phyloP scores from a whole-genome alignment of 2,329 filamentous ascomycete species.

The Apiospora saccharicola region DNA sequence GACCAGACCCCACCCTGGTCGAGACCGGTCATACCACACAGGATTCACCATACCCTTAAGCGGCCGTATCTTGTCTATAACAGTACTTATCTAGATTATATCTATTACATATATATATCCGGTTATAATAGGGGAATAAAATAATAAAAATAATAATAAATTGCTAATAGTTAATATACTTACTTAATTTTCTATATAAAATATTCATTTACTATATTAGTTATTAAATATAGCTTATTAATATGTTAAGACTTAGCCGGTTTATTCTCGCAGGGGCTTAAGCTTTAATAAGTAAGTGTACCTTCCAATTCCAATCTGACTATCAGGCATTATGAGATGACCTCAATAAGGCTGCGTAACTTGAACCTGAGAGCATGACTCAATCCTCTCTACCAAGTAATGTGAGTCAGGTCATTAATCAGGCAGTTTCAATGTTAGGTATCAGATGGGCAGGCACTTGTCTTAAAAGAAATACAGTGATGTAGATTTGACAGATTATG shows the following conservation, averaged over 20 bases:
- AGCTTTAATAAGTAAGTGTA: not conserved
- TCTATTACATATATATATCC: too few relatives aligned
- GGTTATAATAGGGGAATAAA: too few relatives aligned
- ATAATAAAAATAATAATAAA: too few relatives aligned
- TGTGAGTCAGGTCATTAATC: not conserved
- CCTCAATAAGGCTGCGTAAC: not conserved
- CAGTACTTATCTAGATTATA: too few relatives aligned
- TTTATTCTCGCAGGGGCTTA: too few relatives aligned
- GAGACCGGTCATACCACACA: conserved; percentile 5
- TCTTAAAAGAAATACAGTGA: not conserved
- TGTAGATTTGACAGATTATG: too few relatives aligned
- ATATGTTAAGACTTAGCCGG: too few relatives aligned
- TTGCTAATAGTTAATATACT: too few relatives aligned
- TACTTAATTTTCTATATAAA: too few relatives aligned
- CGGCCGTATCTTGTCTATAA: too few relatives aligned
- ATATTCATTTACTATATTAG: too few relatives aligned
- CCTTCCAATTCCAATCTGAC: not conserved
- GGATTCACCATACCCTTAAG: not conserved
- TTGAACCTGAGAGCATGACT: not conserved
- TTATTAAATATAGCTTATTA: too few relatives aligned
- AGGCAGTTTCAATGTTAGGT: not conserved
- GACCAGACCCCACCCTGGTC: conserved; percentile 13
- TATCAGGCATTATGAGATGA: not conserved
- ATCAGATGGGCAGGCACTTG: not conserved
- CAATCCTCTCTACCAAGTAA: not conserved